These are phyloP conservation scores for Jimgerdemannia lactiflua DNA, from an alignment of 192 early-diverging fungal species.

Conservation along the genomic window DNA sequence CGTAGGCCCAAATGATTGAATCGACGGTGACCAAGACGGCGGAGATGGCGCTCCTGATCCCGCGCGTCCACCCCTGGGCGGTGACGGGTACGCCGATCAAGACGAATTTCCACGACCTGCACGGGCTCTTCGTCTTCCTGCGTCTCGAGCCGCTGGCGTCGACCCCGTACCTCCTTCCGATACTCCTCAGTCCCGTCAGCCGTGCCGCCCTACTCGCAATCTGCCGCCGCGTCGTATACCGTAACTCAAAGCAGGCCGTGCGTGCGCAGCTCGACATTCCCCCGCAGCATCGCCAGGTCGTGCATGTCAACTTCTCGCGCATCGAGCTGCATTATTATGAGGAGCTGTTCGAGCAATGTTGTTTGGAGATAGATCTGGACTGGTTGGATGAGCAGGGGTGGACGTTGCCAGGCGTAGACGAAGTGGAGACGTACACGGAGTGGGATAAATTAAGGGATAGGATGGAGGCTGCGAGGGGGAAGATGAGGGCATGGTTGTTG, in stretches of 20 bases:
- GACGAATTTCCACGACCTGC: slow-evolving; percentile 42
- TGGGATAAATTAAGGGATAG: not conserved
- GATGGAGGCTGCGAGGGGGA: slow-evolving; percentile 13
- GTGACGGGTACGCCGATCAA: slow-evolving; percentile 61
- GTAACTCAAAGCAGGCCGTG: slow-evolving; percentile 55
- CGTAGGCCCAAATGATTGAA: slow-evolving; percentile 63
- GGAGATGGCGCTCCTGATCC: slow-evolving; percentile 55
- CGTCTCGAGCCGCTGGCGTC: slow-evolving; percentile 31
- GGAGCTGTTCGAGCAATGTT: slow-evolving; percentile 44
- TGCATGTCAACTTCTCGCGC: slow-evolving; percentile 46
- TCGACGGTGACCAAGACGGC: slow-evolving; percentile 37
- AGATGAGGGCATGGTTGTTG: slow-evolving; percentile 41
- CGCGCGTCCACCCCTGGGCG: slow-evolving; percentile 57
- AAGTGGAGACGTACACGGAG: not conserved
- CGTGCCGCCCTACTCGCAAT: not conserved
- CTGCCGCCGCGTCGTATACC: slow-evolving; percentile 42
- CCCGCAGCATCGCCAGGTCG: slow-evolving; percentile 38
- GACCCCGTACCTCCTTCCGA: slow-evolving; percentile 5
- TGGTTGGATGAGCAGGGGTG: slow-evolving; percentile 11
- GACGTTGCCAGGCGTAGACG: not conserved
- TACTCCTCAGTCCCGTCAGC: no score
- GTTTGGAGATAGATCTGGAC: slow-evolving; percentile 33
- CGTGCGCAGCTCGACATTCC: slow-evolving; percentile 53
- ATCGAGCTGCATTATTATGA: slow-evolving; percentile 62
- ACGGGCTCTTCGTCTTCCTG: slow-evolving; percentile 52